phyloP scores from a whole-genome alignment of 2,329 filamentous ascomycete genomes.

The Trematosphaeria pertusa region DNA sequence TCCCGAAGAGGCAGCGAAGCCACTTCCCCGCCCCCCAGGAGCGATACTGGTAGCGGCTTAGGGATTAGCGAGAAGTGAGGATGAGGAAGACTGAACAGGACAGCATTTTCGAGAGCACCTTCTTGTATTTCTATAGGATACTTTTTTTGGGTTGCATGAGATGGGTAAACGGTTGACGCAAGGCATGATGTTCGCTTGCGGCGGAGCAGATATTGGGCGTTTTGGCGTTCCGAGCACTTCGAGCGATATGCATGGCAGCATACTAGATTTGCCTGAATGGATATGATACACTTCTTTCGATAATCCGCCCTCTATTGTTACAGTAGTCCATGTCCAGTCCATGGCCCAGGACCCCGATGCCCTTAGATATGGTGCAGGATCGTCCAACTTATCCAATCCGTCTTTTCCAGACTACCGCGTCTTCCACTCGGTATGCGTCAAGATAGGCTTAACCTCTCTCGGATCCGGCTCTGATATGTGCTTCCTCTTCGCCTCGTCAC shows the following conservation, averaged over 20 bases:
- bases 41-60: slow-evolving; percentile 28
- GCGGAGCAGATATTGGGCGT: slow-evolving; percentile 5
- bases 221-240: slow-evolving; percentile 6
- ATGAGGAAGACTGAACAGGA: not conserved
- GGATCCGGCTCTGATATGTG: slow-evolving; percentile 29
- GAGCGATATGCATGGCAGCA: slow-evolving; percentile 16
- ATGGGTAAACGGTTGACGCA: slow-evolving; percentile 16
- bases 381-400: not conserved
- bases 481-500: slow-evolving; percentile 17
- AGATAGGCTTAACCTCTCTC: slow-evolving; percentile 30
- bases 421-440: slow-evolving; percentile 40
- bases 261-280: slow-evolving; percentile 28
- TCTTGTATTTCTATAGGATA: slow-evolving; percentile 28
- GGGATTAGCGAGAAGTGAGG: slow-evolving; percentile 25
- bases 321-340: no score
- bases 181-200: slow-evolving; percentile 9
- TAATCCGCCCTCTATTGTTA: slow-evolving; percentile 1
- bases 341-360: no score
- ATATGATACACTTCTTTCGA: slow-evolving; percentile 25
- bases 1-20: slow-evolving; percentile 34
- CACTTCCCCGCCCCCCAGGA: slow-evolving; percentile 34
- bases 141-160: slow-evolving; percentile 17
- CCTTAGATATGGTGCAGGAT: no score
- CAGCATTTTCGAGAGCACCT: slow-evolving; percentile 7
- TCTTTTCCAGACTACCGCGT: slow-evolving; percentile 4